Base-by-base conservation (phyloP, 768 basidiomycete genomes). In the Gyrodon lividus region DNA sequence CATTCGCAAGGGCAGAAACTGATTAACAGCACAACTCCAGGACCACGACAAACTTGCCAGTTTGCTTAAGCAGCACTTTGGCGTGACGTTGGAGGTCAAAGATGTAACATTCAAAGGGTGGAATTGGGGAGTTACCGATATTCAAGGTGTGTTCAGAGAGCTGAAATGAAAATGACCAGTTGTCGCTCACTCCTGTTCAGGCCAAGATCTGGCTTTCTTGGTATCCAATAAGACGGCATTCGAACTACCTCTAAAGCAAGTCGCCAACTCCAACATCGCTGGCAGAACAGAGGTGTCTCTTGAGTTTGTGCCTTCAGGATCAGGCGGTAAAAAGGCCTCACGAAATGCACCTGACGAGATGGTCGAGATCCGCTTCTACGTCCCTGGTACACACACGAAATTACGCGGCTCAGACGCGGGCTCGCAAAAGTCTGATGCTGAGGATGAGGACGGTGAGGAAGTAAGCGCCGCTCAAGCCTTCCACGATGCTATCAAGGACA, bases 201-300 rank as follows among this genome's bases (percentile, higher is more conserved):
- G 92, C 37, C 83, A 89, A 68, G 94, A 99, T 47, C 77, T 99
- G 26, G 89, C 89, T 5, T 99, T 99, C 70, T 74, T 89, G 34
- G 86, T 98, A 4, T 88, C 89, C 3, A 91, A 90, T 49, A 90
- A 87, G 70, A 85, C 86, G 1, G 78, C 90, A 0, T 98, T 99
- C 64, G 92, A 95, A 59, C 77, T 99, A 6, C 94, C 97, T 5
- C 76, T 98, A 30, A 73, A 78, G 30, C 74, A 86, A 55, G 93
- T 98, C 42, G 89, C 91, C 59, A 99, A 99, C 70, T 97, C 97
- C 41, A 98, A 98, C 72, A 98, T 98, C 60, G 92, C 93, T 12
- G 93, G 92, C 19, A 91, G 92, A 55, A 95, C 92, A 9, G 97
- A 99, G 68, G 97, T 99, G n/a, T 93, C 97, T 0, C 83, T 99